These are phyloP conservation scores for Eucalyptus fibrosa DNA, from an alignment of 345 rosid species.

Conservation along the genomic window DNA sequence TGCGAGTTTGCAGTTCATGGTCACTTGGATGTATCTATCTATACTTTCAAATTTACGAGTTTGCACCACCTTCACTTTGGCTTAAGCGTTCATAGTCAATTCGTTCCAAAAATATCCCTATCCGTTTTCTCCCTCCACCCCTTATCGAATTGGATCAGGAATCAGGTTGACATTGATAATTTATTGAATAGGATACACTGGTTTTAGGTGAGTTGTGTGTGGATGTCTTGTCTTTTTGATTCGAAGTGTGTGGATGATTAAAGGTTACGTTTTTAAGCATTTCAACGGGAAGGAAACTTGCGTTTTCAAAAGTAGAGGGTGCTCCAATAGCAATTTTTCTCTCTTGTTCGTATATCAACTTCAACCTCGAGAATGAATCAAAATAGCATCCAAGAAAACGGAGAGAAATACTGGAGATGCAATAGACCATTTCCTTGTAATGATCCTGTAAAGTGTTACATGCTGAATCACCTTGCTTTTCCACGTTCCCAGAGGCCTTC, in stretches of 20 bases:
- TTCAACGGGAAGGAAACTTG: not conserved
- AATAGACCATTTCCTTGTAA: not conserved
- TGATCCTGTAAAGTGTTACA: not conserved
- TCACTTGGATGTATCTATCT: not conserved
- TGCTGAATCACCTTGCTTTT: not conserved
- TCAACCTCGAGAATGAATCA: not conserved
- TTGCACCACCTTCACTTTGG: not conserved
- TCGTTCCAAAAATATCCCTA: not conserved
- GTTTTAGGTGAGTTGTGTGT: not conserved
- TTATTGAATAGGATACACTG: not conserved
- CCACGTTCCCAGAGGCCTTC: not conserved
- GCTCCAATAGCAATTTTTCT: not conserved
- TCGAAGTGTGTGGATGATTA: not conserved
- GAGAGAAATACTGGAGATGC: not conserved
- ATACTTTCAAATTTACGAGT: not conserved
- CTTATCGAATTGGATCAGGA: not conserved
- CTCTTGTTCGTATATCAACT: not conserved
- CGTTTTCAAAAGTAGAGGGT: not conserved
- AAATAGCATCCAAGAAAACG: not conserved
- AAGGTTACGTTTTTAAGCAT: not conserved
- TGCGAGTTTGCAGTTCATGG: not conserved
- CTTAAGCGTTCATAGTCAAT: not conserved
- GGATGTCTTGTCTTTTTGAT: not conserved
- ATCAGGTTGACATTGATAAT: not conserved
- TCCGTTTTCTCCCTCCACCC: not conserved